These are phyloP conservation scores for Alternaria gaisen DNA, from an alignment of 2,329 filamentous ascomycete genomes.

Conservation along the genomic window DNA sequence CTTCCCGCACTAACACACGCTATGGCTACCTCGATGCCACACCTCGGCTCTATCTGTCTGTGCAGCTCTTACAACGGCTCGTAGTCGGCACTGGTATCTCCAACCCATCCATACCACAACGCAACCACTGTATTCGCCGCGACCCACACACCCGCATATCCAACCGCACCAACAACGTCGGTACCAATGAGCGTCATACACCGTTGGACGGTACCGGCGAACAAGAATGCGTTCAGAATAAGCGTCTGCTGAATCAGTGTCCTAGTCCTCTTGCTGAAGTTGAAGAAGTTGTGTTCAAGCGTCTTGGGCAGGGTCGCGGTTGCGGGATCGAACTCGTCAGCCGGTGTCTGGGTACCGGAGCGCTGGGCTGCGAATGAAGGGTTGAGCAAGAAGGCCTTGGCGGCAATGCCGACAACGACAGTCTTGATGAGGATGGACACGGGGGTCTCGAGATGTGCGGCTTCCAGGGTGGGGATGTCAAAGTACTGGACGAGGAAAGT, in stretches of 20 bases:
- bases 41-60: background rate
- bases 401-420: slow-evolving; percentile 74
- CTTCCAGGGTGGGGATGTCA: slow-evolving; percentile 71
- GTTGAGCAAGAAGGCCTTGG: slow-evolving; percentile 79
- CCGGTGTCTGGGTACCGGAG: slow-evolving; percentile 56
- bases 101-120: slow-evolving; percentile 63
- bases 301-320: slow-evolving; percentile 74
- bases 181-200: slow-evolving; percentile 75
- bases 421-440: slow-evolving; percentile 60
- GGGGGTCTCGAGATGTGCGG: slow-evolving; percentile 70
- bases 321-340: slow-evolving; percentile 69
- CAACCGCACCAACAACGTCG: slow-evolving; percentile 72
- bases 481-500: slow-evolving; percentile 79
- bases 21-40: background rate
- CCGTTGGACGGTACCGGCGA: slow-evolving; percentile 69
- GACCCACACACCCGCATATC: slow-evolving; percentile 81
- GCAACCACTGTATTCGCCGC: slow-evolving; percentile 69
- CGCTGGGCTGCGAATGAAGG: slow-evolving; percentile 67
- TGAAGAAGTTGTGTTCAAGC: slow-evolving; percentile 76
- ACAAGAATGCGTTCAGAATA: slow-evolving; percentile 56
- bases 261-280: slow-evolving; percentile 72
- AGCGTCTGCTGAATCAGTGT: slow-evolving; percentile 65
- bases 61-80: slow-evolving; percentile 23
- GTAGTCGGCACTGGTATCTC: slow-evolving; percentile 47
- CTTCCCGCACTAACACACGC: background rate